These are phyloP conservation scores for Centaurea solstitialis DNA, from an alignment of 129 eudicot genomes.

Conservation along the genomic window DNA sequence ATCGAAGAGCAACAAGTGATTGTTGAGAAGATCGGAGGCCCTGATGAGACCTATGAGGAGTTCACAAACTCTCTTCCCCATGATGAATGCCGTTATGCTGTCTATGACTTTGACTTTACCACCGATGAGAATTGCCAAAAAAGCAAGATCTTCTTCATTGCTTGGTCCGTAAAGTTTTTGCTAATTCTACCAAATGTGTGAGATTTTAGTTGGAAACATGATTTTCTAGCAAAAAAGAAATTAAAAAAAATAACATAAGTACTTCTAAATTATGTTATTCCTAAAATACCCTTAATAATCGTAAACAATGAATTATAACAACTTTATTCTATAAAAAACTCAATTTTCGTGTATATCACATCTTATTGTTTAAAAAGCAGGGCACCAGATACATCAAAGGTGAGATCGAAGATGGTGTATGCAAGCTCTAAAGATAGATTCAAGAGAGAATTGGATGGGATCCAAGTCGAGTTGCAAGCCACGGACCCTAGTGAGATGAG, in stretches of 20 bases:
- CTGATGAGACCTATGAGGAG: constrained; percentile 66
- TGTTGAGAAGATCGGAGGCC: constrained; percentile 78
- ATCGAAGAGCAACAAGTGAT: constrained; percentile 73
- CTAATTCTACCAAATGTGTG: neutral
- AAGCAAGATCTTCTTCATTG: constrained; percentile 91
- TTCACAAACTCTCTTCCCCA: constrained; percentile 75
- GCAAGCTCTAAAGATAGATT: constrained; percentile 96
- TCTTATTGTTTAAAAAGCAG: constrained; percentile 17
- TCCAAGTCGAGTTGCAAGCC: constrained; percentile 90
- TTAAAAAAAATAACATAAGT: neutral
- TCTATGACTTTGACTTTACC: constrained; percentile 80
- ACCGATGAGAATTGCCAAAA: constrained; percentile 85
- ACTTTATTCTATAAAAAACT: no score
- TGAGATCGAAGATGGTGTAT: constrained; percentile 92
- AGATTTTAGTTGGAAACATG: neutral
- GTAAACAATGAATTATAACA: neutral
- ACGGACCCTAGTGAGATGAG: constrained; percentile 97
- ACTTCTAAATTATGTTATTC: no score
- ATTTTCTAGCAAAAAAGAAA: neutral
- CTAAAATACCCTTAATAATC: neutral
- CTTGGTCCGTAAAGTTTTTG: constrained; percentile 50
- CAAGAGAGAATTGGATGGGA: constrained; percentile 95
- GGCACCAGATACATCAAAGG: constrained; percentile 86
- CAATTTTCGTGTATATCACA: no score
- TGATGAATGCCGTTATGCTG: constrained; percentile 91